Percentiles rank a stretch among this genome's conserved stretches.
These are phyloP conservation scores for Limtongia smithiae DNA, from an alignment of 805 yeast species.

Conservation along the genomic window DNA sequence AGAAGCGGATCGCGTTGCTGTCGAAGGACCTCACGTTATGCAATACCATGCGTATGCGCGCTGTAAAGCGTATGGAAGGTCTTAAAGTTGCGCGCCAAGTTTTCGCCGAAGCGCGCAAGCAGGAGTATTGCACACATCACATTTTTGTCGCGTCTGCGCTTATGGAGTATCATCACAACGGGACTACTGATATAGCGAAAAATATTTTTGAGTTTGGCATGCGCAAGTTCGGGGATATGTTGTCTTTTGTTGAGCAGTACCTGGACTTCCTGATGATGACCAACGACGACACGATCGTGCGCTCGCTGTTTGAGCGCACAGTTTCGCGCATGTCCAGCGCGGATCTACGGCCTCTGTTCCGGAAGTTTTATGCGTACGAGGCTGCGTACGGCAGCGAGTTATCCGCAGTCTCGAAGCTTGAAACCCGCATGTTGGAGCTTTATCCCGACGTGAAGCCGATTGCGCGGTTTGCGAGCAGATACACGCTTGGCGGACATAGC, in stretches of 20 bases:
- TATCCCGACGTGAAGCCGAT: constrained; percentile 59
- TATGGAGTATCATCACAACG: constrained; percentile 66
- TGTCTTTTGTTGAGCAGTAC: constrained; percentile 64
- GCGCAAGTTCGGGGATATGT: constrained; percentile 52
- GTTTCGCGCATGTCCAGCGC: constrained; percentile 50
- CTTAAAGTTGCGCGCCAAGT: constrained; percentile 67
- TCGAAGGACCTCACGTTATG: constrained; percentile 55
- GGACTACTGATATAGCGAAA: constrained; percentile 56
- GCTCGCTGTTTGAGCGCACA: constrained; percentile 77
- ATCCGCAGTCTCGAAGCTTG: constrained; percentile 61
- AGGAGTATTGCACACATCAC: constrained; percentile 62
- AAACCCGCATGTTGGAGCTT: constrained; percentile 57
- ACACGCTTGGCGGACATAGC: constrained; percentile 31
- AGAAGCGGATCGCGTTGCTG: constrained; percentile 31
- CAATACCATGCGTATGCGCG: constrained; percentile 66
- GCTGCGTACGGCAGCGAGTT: constrained; percentile 61
- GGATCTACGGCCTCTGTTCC: constrained; percentile 47
- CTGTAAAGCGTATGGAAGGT: constrained; percentile 63
- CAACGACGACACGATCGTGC: constrained; percentile 70
- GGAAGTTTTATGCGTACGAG: constrained; percentile 64
- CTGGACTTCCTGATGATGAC: constrained; percentile 64
- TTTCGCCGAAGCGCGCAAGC: constrained; percentile 67
- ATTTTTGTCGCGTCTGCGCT: constrained; percentile 78
- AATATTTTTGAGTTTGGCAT: constrained; percentile 78
- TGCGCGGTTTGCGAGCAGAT: constrained; percentile 38